Evolutionary conservation across 1,139 yeast genomes (phyloP).

Genomic region (Protomyces inundatus): DNA sequence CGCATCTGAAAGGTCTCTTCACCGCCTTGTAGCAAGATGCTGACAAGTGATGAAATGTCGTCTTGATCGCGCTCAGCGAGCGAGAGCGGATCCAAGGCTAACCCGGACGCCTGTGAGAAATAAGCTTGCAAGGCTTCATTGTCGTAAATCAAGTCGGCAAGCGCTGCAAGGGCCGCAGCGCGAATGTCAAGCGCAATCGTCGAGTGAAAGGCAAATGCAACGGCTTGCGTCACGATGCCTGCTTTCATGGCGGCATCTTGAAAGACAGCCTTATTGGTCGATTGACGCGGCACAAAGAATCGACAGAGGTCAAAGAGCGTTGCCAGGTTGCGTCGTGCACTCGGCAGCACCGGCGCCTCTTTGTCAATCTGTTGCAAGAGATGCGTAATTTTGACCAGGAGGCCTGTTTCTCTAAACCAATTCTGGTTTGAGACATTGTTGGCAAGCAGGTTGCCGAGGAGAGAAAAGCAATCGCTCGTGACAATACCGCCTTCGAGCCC

Average conservation of each 20-base stretch:
- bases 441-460: conserved; percentile 64
- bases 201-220: conserved; percentile 14
- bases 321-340: neutral
- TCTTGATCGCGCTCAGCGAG: neutral
- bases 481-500: conserved; percentile 86
- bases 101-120: conserved; percentile 8
- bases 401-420: conserved; percentile 76
- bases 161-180: conserved; percentile 11
- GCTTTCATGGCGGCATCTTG: conserved; percentile 22
- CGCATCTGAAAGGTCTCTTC: conserved; percentile 20
- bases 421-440: conserved; percentile 90
- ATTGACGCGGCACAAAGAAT: conserved; percentile 10
- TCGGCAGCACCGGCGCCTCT: neutral
- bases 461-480: conserved; percentile 69
- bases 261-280: neutral
- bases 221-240: conserved; percentile 13
- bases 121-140: conserved; percentile 12
- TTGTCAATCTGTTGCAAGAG: conserved; percentile 44
- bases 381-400: conserved; percentile 59
- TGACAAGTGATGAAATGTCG: conserved; percentile 10
- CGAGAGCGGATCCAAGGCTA: conserved; percentile 3
- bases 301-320: conserved; percentile 1
- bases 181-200: conserved; percentile 12
- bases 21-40: conserved; percentile 11
- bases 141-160: conserved; percentile 16